Conservation (phyloP, 2,329 filamentous ascomycete genomes). For the Septoria linicola region DNA sequence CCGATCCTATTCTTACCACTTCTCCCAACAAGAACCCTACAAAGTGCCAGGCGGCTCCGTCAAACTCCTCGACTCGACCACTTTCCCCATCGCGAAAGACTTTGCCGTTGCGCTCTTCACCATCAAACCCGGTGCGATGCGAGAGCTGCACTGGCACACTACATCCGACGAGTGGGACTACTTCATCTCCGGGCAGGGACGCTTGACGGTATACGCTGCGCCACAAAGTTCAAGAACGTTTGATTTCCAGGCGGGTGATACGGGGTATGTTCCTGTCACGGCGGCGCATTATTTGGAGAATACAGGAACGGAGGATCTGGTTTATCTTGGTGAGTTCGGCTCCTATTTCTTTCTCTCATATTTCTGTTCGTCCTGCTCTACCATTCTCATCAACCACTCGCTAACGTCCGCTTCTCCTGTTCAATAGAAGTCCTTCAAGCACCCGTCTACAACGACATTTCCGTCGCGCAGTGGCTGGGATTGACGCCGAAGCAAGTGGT, state of each 20-base stretch:
- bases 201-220: conserved; percentile 57
- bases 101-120: conserved; percentile 60
- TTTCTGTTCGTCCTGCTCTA: background rate
- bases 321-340: conserved; percentile 51
- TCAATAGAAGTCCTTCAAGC: conserved; percentile 55
- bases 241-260: conserved; percentile 60
- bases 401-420: background rate
- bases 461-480: conserved; percentile 59
- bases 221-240: conserved; percentile 55
- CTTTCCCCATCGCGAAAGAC: conserved; percentile 56
- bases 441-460: conserved; percentile 53
- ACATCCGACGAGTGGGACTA: conserved; percentile 62
- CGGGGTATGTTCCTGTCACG: conserved; percentile 58
- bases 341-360: background rate
- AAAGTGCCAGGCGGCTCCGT: conserved; percentile 56
- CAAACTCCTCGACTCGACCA: conserved; percentile 58
- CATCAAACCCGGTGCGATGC: conserved; percentile 62
- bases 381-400: background rate
- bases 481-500: conserved; percentile 47
- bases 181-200: conserved; percentile 57
- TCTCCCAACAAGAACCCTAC: conserved; percentile 50
- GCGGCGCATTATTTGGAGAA: conserved; percentile 63
- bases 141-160: conserved; percentile 65
- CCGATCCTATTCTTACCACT: conserved; percentile 44
- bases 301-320: conserved; percentile 56